Conservation (phyloP, 768 basidiomycete species). For the Boletus sensibilis region DNA sequence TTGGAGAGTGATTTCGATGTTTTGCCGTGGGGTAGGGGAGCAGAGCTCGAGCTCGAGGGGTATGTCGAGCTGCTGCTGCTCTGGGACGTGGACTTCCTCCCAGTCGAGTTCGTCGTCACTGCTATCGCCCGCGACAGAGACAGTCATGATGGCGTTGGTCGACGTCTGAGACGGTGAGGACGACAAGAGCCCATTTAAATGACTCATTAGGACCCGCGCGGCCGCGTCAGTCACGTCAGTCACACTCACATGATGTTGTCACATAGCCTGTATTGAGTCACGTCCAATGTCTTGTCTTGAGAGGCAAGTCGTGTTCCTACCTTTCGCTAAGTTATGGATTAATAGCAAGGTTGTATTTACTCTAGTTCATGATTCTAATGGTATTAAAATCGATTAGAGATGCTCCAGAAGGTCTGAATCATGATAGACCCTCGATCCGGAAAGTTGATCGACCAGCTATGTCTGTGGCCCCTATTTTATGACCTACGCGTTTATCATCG, state of each 20-base stretch:
- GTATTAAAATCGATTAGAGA: neutral
- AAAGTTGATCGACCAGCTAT: neutral
- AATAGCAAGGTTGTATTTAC: neutral
- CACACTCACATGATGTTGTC: constrained; percentile 15
- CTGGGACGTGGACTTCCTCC: constrained; percentile 72
- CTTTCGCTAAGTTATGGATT: neutral
- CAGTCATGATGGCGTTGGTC: constrained; percentile 15
- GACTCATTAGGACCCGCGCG: constrained; percentile 1
- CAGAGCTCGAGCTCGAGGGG: constrained; percentile 26
- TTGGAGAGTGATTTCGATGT: constrained; percentile 74
- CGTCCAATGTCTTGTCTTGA: neutral
- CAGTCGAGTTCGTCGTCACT: constrained; percentile 75
- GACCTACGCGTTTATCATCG: neutral
- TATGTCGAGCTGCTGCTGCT: constrained; percentile 18
- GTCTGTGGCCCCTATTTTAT: neutral
- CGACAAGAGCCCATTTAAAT: constrained; percentile 9
- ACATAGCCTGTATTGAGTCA: neutral
- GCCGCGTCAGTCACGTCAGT: constrained; percentile 25
- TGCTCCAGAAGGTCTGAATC: too few species aligned
- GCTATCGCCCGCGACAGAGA: constrained; percentile 24
- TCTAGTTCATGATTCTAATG: neutral
- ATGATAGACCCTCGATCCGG: neutral
- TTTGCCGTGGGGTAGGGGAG: constrained; percentile 38
- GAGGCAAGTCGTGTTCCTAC: neutral
- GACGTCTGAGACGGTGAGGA: constrained; percentile 4